A percentile compares a stretch with the other conserved stretches of the same genome.
Conservation (phyloP, 768 basidiomycete genomes). For the Termitomyces heimii region DNA sequence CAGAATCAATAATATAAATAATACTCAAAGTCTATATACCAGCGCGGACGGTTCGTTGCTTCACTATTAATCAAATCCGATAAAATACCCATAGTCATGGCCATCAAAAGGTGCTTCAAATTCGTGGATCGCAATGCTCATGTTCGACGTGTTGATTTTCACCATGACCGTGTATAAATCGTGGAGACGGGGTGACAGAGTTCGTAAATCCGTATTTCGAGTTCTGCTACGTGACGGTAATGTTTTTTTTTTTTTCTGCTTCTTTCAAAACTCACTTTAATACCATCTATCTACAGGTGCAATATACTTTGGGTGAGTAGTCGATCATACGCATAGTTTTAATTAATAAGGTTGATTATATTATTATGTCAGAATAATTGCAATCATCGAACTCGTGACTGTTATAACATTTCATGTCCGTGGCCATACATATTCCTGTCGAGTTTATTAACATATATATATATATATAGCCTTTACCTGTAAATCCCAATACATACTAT, state of each 20-base stretch:
- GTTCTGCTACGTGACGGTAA: background rate
- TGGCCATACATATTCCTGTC: background rate
- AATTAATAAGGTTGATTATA: background rate
- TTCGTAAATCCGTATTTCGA: background rate
- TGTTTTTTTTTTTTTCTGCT: background rate
- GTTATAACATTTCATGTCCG: background rate
- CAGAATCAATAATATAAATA: background rate
- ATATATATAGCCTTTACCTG: background rate
- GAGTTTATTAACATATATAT: too few species aligned
- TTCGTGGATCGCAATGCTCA: background rate
- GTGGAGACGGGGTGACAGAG: slow-evolving; percentile 9
- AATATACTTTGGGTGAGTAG: background rate
- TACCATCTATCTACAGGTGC: background rate
- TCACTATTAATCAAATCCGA: background rate
- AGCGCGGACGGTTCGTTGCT: background rate
- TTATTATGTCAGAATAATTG: background rate
- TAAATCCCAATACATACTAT: background rate
- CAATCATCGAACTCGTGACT: background rate
- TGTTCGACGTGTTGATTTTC: slow-evolving; percentile 18
- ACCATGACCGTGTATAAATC: slow-evolving; percentile 33
- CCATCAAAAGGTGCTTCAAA: background rate
- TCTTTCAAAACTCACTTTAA: background rate
- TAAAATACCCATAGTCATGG: background rate
- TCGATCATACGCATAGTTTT: background rate
- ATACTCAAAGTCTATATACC: background rate